Evolutionary conservation across 805 yeast genomes (phyloP).

Genomic region (Sungouiella blattae): DNA sequence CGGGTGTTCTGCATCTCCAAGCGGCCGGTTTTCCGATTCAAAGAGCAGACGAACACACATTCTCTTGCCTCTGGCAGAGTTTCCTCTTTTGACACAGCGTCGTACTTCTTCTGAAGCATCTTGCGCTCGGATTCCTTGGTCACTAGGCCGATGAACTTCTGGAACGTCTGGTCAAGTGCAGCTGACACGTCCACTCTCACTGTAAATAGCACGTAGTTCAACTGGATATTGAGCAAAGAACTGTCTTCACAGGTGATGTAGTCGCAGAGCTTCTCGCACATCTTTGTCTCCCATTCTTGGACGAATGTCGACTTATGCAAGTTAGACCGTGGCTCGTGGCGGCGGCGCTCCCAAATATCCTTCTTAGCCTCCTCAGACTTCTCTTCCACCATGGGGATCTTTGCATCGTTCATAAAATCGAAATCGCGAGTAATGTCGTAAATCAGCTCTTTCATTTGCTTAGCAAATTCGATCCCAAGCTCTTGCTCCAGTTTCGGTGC

Average conservation of each 20-base stretch:
- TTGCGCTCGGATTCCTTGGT: constrained; percentile 2
- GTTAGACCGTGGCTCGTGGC: constrained; percentile 3
- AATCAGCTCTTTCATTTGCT: constrained; percentile 15
- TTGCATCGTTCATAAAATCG: constrained; percentile 10
- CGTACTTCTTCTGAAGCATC: constrained; percentile 4
- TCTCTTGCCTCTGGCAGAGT: constrained; percentile 1
- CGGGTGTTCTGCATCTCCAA: constrained; percentile 32
- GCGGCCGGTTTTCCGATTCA: constrained; percentile 34
- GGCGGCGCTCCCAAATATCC: constrained; percentile 1
- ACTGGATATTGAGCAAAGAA: constrained; percentile 34
- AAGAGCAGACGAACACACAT: constrained; percentile 28
- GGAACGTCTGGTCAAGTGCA: constrained; percentile 17
- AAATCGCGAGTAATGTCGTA: constrained; percentile 20
- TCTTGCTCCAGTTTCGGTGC: constrained; percentile 14
- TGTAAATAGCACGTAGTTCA: constrained; percentile 36
- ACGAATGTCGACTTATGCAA: constrained; percentile 14
- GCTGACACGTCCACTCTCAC: constrained; percentile 26
- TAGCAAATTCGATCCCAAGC: constrained; percentile 17
- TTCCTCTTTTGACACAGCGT: constrained; percentile 2
- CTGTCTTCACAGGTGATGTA: constrained; percentile 21
- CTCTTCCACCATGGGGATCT: constrained; percentile 10
- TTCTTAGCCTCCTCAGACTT: constrained; percentile 2
- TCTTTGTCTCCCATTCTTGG: constrained; percentile 30
- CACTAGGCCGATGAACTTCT: constrained; percentile 3
- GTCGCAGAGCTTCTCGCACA: constrained; percentile 23